Conservation (phyloP, 1,284 basidiomycete genomes). For the Sanguinoderma infundibulare region DNA sequence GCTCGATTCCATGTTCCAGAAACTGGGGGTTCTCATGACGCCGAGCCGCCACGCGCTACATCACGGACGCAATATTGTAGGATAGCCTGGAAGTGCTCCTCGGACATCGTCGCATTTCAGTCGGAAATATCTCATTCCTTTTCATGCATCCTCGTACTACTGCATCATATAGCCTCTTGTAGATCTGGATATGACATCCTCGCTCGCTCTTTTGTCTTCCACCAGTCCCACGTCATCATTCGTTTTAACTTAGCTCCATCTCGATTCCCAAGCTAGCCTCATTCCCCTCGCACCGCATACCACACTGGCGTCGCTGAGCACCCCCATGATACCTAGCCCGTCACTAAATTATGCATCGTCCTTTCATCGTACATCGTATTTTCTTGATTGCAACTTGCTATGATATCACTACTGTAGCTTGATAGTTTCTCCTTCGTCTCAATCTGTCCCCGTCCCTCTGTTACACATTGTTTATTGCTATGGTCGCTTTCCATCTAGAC, state of each 20-base stretch:
- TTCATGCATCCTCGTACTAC: background rate
- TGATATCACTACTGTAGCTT: slow-evolving; percentile 21
- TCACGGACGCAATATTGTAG: slow-evolving; percentile 1
- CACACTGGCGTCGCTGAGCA: background rate
- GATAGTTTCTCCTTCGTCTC: slow-evolving; percentile 6
- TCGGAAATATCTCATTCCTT: background rate
- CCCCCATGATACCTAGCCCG: slow-evolving; percentile 4
- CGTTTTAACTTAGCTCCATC: background rate
- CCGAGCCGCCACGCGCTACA: background rate
- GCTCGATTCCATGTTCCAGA: slow-evolving; percentile 85
- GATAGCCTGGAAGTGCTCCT: slow-evolving; percentile 9
- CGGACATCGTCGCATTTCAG: background rate
- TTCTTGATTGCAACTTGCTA: slow-evolving; percentile 9
- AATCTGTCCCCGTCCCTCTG: background rate
- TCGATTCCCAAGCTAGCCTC: background rate
- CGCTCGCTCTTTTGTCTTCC: background rate
- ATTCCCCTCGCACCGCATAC: slow-evolving; percentile 11
- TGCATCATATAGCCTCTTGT: background rate
- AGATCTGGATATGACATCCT: background rate
- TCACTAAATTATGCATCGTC: slow-evolving; percentile 1
- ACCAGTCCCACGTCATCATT: background rate
- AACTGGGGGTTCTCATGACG: slow-evolving; percentile 65
- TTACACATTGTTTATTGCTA: slow-evolving; percentile 6
- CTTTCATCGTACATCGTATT: slow-evolving; percentile 4
- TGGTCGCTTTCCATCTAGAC: slow-evolving; percentile 16